phyloP scores from a whole-genome alignment of 2,329 filamentous ascomycete species.

The Aspergillus puulaauensis region DNA sequence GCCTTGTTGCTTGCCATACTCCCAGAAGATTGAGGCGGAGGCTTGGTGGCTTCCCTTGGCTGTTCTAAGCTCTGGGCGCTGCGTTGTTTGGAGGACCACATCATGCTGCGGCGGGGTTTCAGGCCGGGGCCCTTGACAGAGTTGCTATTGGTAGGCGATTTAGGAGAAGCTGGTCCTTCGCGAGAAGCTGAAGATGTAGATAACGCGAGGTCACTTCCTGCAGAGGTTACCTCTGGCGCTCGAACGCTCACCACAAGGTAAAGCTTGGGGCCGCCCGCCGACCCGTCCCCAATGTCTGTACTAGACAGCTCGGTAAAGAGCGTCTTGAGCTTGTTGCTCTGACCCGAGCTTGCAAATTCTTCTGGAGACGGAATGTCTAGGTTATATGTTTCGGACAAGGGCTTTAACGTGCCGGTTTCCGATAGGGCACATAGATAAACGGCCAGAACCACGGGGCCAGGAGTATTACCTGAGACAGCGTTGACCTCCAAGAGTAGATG shows the following conservation, averaged over 20 bases:
- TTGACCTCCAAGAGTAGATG: constrained; percentile 86
- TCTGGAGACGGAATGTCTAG: constrained; percentile 76
- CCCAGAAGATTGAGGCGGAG: constrained; percentile 32
- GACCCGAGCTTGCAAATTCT: constrained; percentile 63
- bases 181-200: constrained; percentile 34
- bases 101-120: constrained; percentile 45
- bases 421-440: constrained; percentile 75
- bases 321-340: constrained; percentile 71
- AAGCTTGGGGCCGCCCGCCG: constrained; percentile 66
- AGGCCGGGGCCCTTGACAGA: constrained; percentile 35
- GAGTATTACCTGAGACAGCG: constrained; percentile 72
- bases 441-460: constrained; percentile 72
- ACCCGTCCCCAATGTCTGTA: constrained; percentile 66
- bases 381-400: constrained; percentile 79
- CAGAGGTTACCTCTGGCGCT: constrained; percentile 52
- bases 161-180: constrained; percentile 31
- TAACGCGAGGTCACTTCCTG: constrained; percentile 20
- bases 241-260: constrained; percentile 83
- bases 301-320: constrained; percentile 84
- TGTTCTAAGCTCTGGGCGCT: constrained; percentile 31
- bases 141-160: constrained; percentile 28
- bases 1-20: constrained; percentile 31
- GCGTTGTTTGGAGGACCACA: constrained; percentile 41
- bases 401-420: constrained; percentile 60
- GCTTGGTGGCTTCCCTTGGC: constrained; percentile 26